Percentiles rank a stretch among this genome's conserved stretches.
phyloP scores from a whole-genome alignment of 2,329 filamentous ascomycete genomes.

The Scorias spongiosa region DNA sequence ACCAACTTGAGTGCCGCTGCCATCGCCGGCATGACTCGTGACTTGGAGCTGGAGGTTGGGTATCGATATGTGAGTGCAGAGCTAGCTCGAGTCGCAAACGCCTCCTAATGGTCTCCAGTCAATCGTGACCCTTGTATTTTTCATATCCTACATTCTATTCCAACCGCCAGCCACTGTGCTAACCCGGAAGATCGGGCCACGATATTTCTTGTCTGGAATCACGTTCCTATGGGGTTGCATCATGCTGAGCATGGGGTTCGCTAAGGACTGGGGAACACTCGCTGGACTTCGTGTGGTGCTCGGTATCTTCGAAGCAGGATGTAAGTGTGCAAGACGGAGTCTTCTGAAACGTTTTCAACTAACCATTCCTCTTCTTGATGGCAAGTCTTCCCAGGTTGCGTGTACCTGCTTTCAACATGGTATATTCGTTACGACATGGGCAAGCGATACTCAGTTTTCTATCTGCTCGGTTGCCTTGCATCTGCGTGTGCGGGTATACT shows the following conservation, averaged over 20 bases:
- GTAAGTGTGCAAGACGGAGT: not conserved
- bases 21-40: constrained; percentile 45
- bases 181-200: constrained; percentile 44
- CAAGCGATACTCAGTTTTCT: constrained; percentile 29
- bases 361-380: constrained; percentile 35
- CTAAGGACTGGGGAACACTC: constrained; percentile 34
- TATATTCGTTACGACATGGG: constrained; percentile 14
- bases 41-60: constrained; percentile 12
- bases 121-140: constrained; percentile 57
- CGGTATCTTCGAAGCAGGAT: constrained; percentile 49
- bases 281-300: constrained; percentile 41
- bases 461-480: constrained; percentile 30
- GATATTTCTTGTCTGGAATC: constrained; percentile 11
- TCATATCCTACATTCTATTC: constrained; percentile 54
- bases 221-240: constrained; percentile 40
- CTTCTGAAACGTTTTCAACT: no score
- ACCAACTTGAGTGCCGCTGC: constrained; percentile 60
- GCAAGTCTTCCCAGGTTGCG: constrained; percentile 21
- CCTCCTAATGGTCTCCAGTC: constrained; percentile 20
- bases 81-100: no score
- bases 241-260: constrained; percentile 51
- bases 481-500: constrained; percentile 29
- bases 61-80: not conserved
- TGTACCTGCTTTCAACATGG: constrained; percentile 12
- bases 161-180: constrained; percentile 55